These are phyloP conservation scores for Macaranga tanarius DNA, from an alignment of 441 rosid genomes.

Conservation along the genomic window DNA sequence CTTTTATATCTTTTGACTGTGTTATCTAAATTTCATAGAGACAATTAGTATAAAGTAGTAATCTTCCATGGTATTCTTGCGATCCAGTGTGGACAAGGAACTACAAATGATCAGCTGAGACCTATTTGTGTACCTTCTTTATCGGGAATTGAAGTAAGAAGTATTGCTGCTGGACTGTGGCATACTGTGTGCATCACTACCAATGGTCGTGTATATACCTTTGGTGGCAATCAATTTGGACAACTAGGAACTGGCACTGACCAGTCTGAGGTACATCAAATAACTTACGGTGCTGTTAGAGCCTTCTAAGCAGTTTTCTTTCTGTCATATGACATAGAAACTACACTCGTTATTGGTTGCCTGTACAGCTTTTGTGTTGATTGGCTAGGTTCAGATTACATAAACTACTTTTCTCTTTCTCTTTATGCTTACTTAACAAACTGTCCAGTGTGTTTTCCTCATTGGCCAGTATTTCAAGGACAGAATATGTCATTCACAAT, in stretches of 20 bases:
- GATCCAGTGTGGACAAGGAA: conserved; percentile 73
- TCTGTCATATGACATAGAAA: not conserved
- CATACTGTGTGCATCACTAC: conserved; percentile 60
- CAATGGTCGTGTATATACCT: conserved; percentile 60
- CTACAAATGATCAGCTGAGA: conserved; percentile 58
- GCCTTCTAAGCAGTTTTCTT: not conserved
- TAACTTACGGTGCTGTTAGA: not conserved
- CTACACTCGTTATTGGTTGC: not conserved
- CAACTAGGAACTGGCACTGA: conserved; percentile 72
- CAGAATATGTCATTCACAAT: not conserved
- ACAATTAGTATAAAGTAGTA: not conserved
- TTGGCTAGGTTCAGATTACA: not conserved
- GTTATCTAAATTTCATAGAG: too few relatives aligned
- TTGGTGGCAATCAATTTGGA: conserved; percentile 85
- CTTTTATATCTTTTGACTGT: not conserved
- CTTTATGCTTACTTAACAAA: not conserved
- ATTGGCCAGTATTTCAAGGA: not conserved
- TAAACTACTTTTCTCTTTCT: not conserved
- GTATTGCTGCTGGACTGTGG: conserved; percentile 65
- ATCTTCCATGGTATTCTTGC: conserved; percentile 7
- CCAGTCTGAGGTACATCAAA: conserved; percentile 55
- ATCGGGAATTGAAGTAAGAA: conserved; percentile 39
- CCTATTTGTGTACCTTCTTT: conserved; percentile 59
- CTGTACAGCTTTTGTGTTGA: not conserved
- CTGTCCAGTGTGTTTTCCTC: not conserved